Evolutionary conservation across 2,329 filamentous ascomycete genomes (phyloP).

Genomic region (Didymellaceae sp.): DNA sequence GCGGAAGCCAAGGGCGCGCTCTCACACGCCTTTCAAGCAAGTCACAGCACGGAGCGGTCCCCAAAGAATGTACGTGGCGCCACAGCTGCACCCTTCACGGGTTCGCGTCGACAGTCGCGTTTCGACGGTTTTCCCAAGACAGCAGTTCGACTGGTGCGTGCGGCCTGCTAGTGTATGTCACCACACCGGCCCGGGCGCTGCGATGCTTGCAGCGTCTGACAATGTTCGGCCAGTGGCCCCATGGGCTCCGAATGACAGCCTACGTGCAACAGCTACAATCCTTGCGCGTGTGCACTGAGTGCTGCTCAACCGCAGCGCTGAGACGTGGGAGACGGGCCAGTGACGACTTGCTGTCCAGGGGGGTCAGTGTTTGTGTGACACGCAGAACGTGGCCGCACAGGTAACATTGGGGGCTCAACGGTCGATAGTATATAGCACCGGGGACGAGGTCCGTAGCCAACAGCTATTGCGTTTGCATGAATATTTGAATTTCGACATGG

Average conservation of each 20-base stretch:
- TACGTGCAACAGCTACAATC: background rate
- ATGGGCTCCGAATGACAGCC: constrained; percentile 6
- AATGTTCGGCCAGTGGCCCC: constrained; percentile 6
- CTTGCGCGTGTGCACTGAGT: constrained; percentile 1
- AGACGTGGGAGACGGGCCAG: background rate
- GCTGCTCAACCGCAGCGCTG: constrained; percentile 2
- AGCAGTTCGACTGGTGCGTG: constrained; percentile 11
- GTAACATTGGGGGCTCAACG: constrained; percentile 7
- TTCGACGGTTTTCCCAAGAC: constrained; percentile 15
- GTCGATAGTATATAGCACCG: constrained; percentile 10
- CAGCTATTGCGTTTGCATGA: background rate
- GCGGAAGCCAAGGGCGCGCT: background rate
- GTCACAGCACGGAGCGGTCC: constrained; percentile 10
- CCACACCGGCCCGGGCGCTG: constrained; percentile 7
- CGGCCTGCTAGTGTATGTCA: constrained; percentile 9
- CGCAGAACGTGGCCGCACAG: constrained; percentile 15
- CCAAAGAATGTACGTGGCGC: constrained; percentile 13
- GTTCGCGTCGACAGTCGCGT: constrained; percentile 8
- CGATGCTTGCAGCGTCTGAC: constrained; percentile 18
- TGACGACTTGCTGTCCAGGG: constrained; percentile 5
- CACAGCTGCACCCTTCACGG: constrained; percentile 6
- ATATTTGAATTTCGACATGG: background rate
- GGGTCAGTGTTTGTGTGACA: background rate
- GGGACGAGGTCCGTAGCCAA: constrained; percentile 3
- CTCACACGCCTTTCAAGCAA: constrained; percentile 28